Conservation (phyloP, 352 stramenopile species). For the Achlya hypogyna region DNA sequence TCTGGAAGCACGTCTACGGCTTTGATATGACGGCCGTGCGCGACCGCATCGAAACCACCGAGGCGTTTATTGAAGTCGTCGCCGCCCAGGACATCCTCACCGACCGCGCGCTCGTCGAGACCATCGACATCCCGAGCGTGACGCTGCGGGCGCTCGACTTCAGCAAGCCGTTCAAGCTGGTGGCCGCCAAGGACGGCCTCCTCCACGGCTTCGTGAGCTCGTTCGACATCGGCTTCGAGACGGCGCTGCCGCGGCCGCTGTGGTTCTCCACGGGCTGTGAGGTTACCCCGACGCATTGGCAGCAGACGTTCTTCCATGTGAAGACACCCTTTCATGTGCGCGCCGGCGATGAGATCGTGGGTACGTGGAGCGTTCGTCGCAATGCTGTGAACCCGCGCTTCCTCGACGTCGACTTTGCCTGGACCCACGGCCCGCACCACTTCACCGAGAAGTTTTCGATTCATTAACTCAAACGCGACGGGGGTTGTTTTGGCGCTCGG, state of each 20-base stretch:
- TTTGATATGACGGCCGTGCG: constrained; percentile 98
- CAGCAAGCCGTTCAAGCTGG: constrained; percentile 82
- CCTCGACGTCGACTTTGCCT: constrained; percentile 85
- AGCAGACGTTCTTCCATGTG: constrained; percentile 98
- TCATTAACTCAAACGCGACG: constrained; percentile 38
- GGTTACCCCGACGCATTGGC: constrained; percentile 96
- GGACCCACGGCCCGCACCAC: constrained; percentile 40
- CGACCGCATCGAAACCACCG: constrained; percentile 88
- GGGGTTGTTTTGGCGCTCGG: not conserved
- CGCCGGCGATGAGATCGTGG: constrained; percentile 65
- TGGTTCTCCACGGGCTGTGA: constrained; percentile 91
- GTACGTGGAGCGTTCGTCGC: constrained; percentile 79
- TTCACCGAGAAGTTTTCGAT: constrained; percentile 55
- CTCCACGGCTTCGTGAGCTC: constrained; percentile 94
- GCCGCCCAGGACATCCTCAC: constrained; percentile 82
- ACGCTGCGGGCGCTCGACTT: constrained; percentile 95
- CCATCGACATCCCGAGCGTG: constrained; percentile 85
- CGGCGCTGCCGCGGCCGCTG: constrained; percentile 86
- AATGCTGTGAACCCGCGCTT: constrained; percentile 91
- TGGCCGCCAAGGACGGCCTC: constrained; percentile 76
- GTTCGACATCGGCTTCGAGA: constrained; percentile 96
- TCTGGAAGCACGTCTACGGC: constrained; percentile 98
- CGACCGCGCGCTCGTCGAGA: constrained; percentile 68
- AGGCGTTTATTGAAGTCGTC: constrained; percentile 96
- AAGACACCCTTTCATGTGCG: constrained; percentile 61